These are phyloP conservation scores for Rusavskia elegans DNA, from an alignment of 495 filamentous ascomycete species.

Conservation along the genomic window DNA sequence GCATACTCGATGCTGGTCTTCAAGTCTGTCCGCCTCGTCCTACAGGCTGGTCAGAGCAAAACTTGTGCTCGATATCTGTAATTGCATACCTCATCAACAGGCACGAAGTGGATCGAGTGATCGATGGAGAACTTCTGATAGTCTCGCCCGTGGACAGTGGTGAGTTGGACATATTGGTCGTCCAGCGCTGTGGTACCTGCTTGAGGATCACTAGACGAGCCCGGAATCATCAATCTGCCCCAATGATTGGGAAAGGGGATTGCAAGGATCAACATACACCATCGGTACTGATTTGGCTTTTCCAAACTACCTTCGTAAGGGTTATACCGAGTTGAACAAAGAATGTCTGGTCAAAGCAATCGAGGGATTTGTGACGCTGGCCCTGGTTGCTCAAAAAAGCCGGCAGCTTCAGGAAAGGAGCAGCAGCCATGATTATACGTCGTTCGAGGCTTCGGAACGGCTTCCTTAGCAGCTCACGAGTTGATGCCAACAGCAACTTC, in stretches of 20 bases:
- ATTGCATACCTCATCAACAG: conserved; percentile 63
- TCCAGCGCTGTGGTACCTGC: conserved; percentile 39
- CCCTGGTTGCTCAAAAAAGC: no score
- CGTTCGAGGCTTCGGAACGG: background rate
- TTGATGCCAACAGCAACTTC: background rate
- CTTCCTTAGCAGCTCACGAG: background rate
- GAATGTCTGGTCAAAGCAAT: no score
- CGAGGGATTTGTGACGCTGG: no score
- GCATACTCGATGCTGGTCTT: conserved; percentile 54
- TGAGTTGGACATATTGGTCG: conserved; percentile 41
- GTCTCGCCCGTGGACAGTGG: conserved; percentile 48
- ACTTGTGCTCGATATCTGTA: conserved; percentile 2
- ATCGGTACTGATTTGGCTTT: background rate
- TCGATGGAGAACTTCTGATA: conserved; percentile 65
- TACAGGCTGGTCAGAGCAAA: conserved; percentile 20
- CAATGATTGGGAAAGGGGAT: background rate
- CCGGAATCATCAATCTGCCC: background rate
- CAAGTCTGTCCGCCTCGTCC: conserved; percentile 68
- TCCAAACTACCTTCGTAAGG: no score
- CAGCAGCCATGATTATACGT: no score
- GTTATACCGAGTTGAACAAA: no score
- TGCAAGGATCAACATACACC: background rate
- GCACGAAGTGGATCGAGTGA: conserved; percentile 57
- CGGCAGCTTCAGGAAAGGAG: no score
- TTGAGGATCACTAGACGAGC: conserved; percentile 27